Percentiles rank a stretch among this genome's conserved stretches.
Evolutionary conservation across 2,329 filamentous ascomycete species (phyloP).

Genomic region (Mycosphaerella sp.): DNA sequence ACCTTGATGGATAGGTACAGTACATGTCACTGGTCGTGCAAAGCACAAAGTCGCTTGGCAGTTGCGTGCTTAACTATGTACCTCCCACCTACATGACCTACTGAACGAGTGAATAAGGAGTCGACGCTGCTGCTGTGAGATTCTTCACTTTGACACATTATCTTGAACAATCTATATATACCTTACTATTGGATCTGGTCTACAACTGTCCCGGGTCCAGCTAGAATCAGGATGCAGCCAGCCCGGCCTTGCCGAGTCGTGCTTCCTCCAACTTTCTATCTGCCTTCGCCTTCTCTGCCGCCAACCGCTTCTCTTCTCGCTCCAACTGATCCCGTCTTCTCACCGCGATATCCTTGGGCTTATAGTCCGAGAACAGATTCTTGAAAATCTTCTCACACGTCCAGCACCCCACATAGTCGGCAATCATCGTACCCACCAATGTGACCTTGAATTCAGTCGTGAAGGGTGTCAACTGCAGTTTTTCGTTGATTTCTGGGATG

Average conservation of each 20-base stretch:
- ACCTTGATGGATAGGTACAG: too few species aligned
- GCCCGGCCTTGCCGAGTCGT: background rate
- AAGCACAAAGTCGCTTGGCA: too few species aligned
- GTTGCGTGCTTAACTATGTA: too few species aligned
- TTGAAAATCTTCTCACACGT: conserved; percentile 83
- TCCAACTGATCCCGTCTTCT: conserved; percentile 80
- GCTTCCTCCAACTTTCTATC: conserved; percentile 36
- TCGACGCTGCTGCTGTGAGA: too few species aligned
- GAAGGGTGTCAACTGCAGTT: conserved; percentile 89
- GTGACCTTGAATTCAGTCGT: conserved; percentile 79
- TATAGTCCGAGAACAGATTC: conserved; percentile 79
- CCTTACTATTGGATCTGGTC: too few species aligned
- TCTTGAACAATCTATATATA: background rate
- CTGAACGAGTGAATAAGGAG: too few species aligned
- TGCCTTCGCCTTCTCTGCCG: conserved; percentile 40
- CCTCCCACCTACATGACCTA: too few species aligned
- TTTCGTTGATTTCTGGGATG: conserved; percentile 88
- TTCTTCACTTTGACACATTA: too few species aligned
- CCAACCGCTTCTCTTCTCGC: conserved; percentile 64
- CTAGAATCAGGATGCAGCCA: background rate
- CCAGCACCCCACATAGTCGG: conserved; percentile 85
- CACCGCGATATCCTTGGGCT: conserved; percentile 85
- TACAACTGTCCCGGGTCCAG: background rate
- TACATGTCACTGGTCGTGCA: too few species aligned
- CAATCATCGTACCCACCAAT: conserved; percentile 75